phyloP scores from a whole-genome alignment of 2,329 filamentous ascomycete species.

The Venturiaceae sp. region DNA sequence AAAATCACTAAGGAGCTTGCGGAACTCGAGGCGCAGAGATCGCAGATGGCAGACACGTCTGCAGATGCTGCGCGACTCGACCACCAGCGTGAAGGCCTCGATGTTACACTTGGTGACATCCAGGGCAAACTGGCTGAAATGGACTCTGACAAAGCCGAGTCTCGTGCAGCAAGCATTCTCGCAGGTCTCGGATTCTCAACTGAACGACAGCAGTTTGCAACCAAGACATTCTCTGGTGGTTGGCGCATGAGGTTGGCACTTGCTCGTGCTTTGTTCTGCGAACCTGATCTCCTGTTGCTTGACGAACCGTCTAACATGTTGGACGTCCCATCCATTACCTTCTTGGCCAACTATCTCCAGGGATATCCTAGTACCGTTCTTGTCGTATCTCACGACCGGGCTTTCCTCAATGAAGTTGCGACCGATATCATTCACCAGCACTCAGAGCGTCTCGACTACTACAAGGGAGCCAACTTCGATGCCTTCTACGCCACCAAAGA shows the following conservation, averaged over 20 bases:
- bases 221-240: conserved; percentile 97
- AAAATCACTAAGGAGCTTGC: conserved; percentile 71
- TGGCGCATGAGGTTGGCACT: conserved; percentile 98
- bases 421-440: conserved; percentile 99
- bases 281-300: conserved; percentile 88
- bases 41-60: conserved; percentile 81
- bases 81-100: conserved; percentile 77
- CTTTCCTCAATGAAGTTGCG: conserved; percentile 97
- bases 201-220: conserved; percentile 84
- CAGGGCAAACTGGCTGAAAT: conserved; percentile 91
- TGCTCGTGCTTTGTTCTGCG: conserved; percentile 92
- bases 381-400: conserved; percentile 96
- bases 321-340: conserved; percentile 99
- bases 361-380: conserved; percentile 88
- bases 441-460: conserved; percentile 94
- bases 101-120: conserved; percentile 83
- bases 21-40: conserved; percentile 66
- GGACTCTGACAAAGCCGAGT: conserved; percentile 98
- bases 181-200: conserved; percentile 94
- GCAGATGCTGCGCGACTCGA: conserved; percentile 79
- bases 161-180: conserved; percentile 88
- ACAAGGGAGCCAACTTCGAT: conserved; percentile 90
- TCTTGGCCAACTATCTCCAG: conserved; percentile 92
- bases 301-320: conserved; percentile 99
- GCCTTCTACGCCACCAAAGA: conserved; percentile 96